phyloP scores from a whole-genome alignment of 2,329 filamentous ascomycete species.

The Aspergillus quadrilineatus region DNA sequence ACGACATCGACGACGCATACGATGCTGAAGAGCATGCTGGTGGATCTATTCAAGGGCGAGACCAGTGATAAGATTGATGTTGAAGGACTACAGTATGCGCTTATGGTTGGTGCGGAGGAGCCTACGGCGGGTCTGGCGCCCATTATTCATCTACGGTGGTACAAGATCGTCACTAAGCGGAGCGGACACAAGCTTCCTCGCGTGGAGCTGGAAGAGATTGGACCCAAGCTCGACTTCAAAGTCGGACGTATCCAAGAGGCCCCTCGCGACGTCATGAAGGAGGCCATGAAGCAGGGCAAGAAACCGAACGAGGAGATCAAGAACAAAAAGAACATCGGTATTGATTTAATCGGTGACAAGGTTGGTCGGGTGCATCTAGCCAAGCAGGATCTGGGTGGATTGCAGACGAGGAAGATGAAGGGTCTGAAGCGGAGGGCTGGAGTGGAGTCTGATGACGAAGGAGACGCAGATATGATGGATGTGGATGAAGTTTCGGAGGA shows the following conservation, averaged over 20 bases:
- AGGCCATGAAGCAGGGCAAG: conserved; percentile 84
- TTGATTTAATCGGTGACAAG: conserved; percentile 93
- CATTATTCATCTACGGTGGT: conserved; percentile 68
- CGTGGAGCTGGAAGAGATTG: conserved; percentile 93
- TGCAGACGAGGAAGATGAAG: conserved; percentile 99
- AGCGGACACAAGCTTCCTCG: conserved; percentile 83
- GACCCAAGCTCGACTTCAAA: conserved; percentile 87
- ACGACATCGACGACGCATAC: conserved; percentile 77
- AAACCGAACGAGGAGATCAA: conserved; percentile 52
- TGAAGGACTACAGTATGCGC: conserved; percentile 87
- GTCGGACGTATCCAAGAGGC: conserved; percentile 78
- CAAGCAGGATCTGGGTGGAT: conserved; percentile 78
- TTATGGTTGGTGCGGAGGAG: conserved; percentile 77
- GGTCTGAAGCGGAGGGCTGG: conserved; percentile 82
- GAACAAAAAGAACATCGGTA: conserved; percentile 95
- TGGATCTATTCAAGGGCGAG: conserved; percentile 89
- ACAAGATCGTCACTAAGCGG: conserved; percentile 81
- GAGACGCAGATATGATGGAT: conserved; percentile 50
- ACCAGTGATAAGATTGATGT: conserved; percentile 82
- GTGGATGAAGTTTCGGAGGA: conserved; percentile 41
- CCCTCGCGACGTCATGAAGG: conserved; percentile 77
- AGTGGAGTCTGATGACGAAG: conserved; percentile 55
- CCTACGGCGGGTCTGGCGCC: conserved; percentile 42
- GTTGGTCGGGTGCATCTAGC: conserved; percentile 87
- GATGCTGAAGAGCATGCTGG: conserved; percentile 79